phyloP scores from a whole-genome alignment of 139 green algal genomes.

The Spirogloea muscicola region DNA sequence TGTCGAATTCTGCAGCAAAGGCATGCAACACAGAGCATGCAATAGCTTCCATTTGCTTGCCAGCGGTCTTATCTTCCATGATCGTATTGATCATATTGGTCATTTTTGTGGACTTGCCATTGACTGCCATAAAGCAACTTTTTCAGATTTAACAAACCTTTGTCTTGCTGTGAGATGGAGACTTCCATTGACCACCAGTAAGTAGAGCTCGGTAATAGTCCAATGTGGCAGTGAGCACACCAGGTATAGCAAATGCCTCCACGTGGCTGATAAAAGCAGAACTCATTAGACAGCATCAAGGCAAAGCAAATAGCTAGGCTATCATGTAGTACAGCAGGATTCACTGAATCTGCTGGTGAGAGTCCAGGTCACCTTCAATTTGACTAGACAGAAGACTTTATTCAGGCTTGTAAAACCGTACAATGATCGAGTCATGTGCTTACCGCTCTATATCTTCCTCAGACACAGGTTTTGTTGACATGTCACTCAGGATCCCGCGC shows the following conservation, averaged over 20 bases:
- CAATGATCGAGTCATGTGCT: neutral
- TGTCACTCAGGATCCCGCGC: too few relatives aligned
- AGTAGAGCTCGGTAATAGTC: constrained; percentile 19
- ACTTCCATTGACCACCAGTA: neutral
- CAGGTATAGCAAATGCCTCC: neutral
- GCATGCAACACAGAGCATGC: too few relatives aligned
- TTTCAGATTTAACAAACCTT: neutral
- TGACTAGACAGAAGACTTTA: neutral
- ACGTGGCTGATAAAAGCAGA: constrained; percentile 6
- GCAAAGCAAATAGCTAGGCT: neutral
- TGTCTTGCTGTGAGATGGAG: neutral
- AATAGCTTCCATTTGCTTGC: too few relatives aligned
- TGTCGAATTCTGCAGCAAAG: too few relatives aligned
- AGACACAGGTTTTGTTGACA: too few relatives aligned
- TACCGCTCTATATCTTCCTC: neutral
- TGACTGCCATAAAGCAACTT: too few relatives aligned
- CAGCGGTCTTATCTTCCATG: neutral
- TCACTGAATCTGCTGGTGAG: neutral
- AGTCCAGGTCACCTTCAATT: neutral
- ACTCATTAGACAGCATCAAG: neutral
- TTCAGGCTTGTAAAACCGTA: neutral
- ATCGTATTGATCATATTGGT: neutral
- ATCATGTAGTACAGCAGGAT: neutral
- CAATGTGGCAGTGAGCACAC: constrained; percentile 1
- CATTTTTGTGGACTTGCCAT: too few relatives aligned